Evolutionary conservation across 495 filamentous ascomycete species (phyloP).

Genomic region (Neurospora sp.): DNA sequence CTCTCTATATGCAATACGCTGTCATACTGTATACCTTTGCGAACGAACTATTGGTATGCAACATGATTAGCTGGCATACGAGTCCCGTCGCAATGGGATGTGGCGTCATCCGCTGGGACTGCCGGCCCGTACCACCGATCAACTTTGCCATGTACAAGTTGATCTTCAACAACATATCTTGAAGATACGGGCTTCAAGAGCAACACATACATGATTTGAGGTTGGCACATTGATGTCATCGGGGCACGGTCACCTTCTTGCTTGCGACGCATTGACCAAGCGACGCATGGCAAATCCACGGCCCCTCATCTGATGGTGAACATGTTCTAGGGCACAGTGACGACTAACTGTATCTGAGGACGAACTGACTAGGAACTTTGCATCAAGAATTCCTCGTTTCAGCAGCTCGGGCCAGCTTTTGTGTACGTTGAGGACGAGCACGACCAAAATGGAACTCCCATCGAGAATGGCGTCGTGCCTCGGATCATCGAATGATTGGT

Average conservation of each 20-base stretch:
- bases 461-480: neutral
- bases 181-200: neutral
- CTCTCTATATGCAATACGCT: neutral
- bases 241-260: neutral
- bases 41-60: neutral
- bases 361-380: neutral
- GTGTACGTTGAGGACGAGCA: neutral
- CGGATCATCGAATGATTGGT: neutral
- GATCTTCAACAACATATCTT: neutral
- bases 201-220: neutral
- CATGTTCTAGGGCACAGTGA: neutral
- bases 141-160: neutral
- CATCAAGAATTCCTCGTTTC: neutral
- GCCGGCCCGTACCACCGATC: neutral
- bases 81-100: neutral
- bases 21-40: neutral
- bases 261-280: neutral
- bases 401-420: neutral
- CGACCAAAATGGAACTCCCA: neutral
- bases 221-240: neutral
- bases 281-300: neutral
- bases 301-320: neutral
- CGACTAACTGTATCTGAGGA: neutral
- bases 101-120: neutral
- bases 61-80: neutral